Evolutionary conservation across 768 basidiomycete species (phyloP), one percentile per base, ranked within the genome.

Genomic region (Calvatia gigantea): DNA sequence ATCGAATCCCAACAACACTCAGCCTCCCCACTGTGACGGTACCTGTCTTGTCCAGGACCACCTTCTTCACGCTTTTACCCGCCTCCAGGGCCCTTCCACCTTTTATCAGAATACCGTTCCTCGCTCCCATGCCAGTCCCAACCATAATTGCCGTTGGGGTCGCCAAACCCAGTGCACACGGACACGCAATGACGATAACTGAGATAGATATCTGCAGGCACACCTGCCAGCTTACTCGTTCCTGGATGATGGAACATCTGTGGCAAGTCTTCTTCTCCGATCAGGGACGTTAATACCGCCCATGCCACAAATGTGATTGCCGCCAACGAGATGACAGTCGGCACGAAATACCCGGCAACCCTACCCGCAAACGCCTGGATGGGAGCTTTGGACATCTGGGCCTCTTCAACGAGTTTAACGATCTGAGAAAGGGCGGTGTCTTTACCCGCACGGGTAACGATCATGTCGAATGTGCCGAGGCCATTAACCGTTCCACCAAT

Each of bases 81-180:
- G 92, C 94, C 67, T 99, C 97, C 25, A 99, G 75, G 2, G 97
- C 95, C 12, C 89, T 79, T 1, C 95, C 97, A 19, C 97, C 95
- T 68, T 99, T 99, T 82, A 99, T 98, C 42, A 99, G 73, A 57
- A 99, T 98, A 0, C 97, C 96, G 64, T 98, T 95, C 74, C 89
- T 82, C 7, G 97, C 97, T 1, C 97, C 97, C 54, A 98, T 85
- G 1, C 97, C 97, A 0, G 96, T 98, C 15, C 97, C 97, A 29
- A 98, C 97, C 97, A 98, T 98, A 71, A 98, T 94, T 2, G 96
- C 97, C 0, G 97, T 98, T 1, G 97, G 97, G 0, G 96, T 98
- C 54, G 91, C 92, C 55, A 98, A 79, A 3, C 96, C 96, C 31
- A 99, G 81, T 0, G 97, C 96, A 67, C 97, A 99, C 0, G 97